Evolutionary conservation across 2,329 filamentous ascomycete genomes (phyloP).

Genomic region (Coniochaeta prunicola): DNA sequence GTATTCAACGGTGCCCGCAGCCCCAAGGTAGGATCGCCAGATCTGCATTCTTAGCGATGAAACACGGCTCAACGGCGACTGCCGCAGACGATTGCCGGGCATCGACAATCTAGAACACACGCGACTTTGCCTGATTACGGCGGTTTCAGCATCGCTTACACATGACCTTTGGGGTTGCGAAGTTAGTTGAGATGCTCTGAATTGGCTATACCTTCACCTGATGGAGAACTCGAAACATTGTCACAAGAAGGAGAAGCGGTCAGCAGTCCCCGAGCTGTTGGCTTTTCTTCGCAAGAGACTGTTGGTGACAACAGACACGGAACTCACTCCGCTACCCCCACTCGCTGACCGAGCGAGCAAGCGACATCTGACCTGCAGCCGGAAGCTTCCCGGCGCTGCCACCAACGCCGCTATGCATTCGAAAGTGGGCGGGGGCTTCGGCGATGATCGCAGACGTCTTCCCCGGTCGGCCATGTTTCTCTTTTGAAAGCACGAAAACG

Average conservation of each 20-base stretch:
- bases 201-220: neutral
- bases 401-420: neutral
- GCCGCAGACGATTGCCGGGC: neutral
- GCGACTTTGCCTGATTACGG: neutral
- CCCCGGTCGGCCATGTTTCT: neutral
- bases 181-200: no score
- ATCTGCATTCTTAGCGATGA: neutral
- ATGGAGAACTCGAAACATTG: neutral
- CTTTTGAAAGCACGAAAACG: neutral
- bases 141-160: neutral
- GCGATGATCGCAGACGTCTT: neutral
- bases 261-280: neutral
- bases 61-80: neutral
- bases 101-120: neutral
- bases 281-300: neutral
- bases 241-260: neutral
- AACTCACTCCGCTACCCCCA: neutral
- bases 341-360: neutral
- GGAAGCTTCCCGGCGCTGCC: neutral
- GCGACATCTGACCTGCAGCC: neutral
- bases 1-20: neutral
- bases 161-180: no score
- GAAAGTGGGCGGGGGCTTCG: neutral
- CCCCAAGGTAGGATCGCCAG: neutral
- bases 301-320: neutral